Evolutionary conservation across 495 filamentous ascomycete species (phyloP).

Genomic region (Filosporella fistucella): DNA sequence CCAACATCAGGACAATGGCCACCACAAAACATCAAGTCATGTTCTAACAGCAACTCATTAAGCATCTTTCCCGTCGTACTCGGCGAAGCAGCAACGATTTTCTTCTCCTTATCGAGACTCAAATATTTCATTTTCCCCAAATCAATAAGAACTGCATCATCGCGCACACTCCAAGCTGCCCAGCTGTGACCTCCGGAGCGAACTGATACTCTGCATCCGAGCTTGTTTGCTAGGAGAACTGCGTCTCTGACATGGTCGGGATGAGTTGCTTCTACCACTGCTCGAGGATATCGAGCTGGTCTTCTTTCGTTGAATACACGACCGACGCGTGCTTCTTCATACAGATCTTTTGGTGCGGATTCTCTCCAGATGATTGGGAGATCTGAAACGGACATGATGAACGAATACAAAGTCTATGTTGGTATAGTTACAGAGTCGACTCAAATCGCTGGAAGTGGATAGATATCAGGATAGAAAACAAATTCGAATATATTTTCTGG

Average conservation of each 20-base stretch:
- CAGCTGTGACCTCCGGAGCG: constrained; percentile 51
- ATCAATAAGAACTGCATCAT: constrained; percentile 47
- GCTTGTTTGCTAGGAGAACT: constrained; percentile 37
- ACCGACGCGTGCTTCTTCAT: constrained; percentile 30
- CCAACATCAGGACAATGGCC: constrained; percentile 55
- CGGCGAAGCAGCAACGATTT: constrained; percentile 35
- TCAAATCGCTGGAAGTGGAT: no score
- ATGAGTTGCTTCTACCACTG: constrained; percentile 37
- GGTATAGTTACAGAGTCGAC: no score
- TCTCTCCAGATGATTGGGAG: background rate
- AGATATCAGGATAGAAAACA: no score
- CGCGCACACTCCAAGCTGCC: constrained; percentile 47
- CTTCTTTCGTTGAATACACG: constrained; percentile 31
- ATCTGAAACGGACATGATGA: no score
- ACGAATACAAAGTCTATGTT: no score
- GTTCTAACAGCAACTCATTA: constrained; percentile 31
- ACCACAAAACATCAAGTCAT: constrained; percentile 41
- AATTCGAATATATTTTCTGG: no score
- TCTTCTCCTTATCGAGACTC: constrained; percentile 29
- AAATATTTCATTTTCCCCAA: constrained; percentile 26
- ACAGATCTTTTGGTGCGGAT: constrained; percentile 2
- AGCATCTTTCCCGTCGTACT: constrained; percentile 39
- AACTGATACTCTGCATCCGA: constrained; percentile 39
- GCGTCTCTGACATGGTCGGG: constrained; percentile 36
- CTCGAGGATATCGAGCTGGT: constrained; percentile 35